Evolutionary conservation across 495 filamentous ascomycete species (phyloP).

Genomic region (Durotheca rogersii): DNA sequence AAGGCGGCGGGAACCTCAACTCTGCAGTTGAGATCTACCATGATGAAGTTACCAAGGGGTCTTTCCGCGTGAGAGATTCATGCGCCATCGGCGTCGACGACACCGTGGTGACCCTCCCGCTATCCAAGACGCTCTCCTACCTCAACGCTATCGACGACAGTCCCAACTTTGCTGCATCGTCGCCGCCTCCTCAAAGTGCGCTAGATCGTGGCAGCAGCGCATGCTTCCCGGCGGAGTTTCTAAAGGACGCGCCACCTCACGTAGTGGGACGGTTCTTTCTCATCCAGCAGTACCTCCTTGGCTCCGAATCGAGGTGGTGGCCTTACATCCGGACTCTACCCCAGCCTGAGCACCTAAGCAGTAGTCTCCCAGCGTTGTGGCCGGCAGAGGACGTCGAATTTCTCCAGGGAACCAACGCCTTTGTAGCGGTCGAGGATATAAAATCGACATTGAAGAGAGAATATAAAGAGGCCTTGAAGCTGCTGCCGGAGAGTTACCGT

Average conservation of each 20-base stretch:
- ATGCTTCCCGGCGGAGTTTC: slow-evolving; percentile 42
- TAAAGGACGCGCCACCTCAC: slow-evolving; percentile 41
- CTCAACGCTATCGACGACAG: slow-evolving; percentile 43
- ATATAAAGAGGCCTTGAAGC: slow-evolving; percentile 44
- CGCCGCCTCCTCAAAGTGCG: slow-evolving; percentile 5
- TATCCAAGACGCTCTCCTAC: slow-evolving; percentile 45
- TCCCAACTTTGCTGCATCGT: slow-evolving; percentile 31
- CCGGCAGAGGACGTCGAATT: slow-evolving; percentile 47
- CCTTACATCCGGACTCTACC: slow-evolving; percentile 53
- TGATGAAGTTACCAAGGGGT: slow-evolving; percentile 44
- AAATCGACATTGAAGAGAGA: slow-evolving; percentile 42
- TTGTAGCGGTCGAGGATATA: slow-evolving; percentile 48
- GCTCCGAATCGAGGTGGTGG: slow-evolving; percentile 50
- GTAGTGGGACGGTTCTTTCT: slow-evolving; percentile 52
- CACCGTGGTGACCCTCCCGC: slow-evolving; percentile 40
- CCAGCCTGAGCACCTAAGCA: slow-evolving; percentile 44
- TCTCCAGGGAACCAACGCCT: slow-evolving; percentile 52
- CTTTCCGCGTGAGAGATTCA: slow-evolving; percentile 43
- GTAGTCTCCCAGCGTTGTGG: slow-evolving; percentile 46
- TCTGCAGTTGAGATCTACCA: slow-evolving; percentile 47
- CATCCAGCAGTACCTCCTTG: slow-evolving; percentile 49
- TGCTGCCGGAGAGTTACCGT: slow-evolving; percentile 37
- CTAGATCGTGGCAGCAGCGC: neutral
- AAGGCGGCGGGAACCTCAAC: slow-evolving; percentile 42
- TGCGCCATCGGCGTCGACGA: slow-evolving; percentile 24